A percentile compares a stretch with the other conserved stretches of the same genome.
Conservation (phyloP, 306 rosid species). For the Astragalus membranaceus region DNA sequence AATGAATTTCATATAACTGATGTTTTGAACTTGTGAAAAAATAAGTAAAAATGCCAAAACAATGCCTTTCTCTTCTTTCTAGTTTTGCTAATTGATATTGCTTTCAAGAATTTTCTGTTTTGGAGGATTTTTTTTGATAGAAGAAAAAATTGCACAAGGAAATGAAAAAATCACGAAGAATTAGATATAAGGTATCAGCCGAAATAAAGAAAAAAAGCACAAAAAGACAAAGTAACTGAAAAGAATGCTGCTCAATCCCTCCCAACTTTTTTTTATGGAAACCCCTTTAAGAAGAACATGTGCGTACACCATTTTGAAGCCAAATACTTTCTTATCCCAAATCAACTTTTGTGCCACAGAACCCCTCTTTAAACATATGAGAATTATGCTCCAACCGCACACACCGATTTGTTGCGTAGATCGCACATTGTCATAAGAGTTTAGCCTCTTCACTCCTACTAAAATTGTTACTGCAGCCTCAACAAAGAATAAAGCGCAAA, state of each 20-base stretch:
- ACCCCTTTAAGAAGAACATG: not conserved
- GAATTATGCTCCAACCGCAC: not conserved
- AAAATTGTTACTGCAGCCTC: not conserved
- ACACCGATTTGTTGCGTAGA: not conserved
- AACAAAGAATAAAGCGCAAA: not conserved
- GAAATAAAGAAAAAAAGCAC: not conserved
- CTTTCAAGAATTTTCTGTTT: not conserved
- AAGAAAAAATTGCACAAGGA: not conserved
- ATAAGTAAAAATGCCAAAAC: not conserved
- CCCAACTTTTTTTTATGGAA: not conserved
- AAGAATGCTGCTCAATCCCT: not conserved
- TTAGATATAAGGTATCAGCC: not conserved
- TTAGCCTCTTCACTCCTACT: not conserved
- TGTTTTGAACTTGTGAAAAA: constrained; percentile 4
- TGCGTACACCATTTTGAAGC: not conserved
- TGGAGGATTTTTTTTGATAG: not conserved
- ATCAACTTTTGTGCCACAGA: not conserved
- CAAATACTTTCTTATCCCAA: not conserved
- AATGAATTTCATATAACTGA: not conserved
- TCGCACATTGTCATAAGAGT: not conserved
- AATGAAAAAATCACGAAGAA: not conserved
- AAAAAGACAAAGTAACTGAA: not conserved
- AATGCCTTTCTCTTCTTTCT: constrained; percentile 5
- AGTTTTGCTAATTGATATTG: not conserved
- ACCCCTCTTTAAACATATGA: not conserved